Percentiles rank a stretch among this genome's conserved stretches.
Conservation (phyloP, 2,329 filamentous ascomycete genomes). For the Penicillium freii region DNA sequence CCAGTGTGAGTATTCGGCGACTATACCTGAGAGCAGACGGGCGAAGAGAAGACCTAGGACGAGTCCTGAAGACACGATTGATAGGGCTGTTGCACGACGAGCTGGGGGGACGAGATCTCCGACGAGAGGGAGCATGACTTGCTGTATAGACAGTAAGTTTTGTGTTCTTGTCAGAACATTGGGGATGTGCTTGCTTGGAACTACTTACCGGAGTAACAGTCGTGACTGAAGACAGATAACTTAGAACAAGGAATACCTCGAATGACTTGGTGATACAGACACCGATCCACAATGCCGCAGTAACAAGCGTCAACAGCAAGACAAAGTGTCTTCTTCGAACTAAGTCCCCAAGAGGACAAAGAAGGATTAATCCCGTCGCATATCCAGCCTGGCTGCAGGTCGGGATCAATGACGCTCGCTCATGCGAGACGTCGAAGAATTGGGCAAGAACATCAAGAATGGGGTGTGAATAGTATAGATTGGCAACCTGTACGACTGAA, state of each 20-base stretch:
- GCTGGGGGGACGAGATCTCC: constrained; percentile 71
- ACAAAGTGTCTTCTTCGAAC: constrained; percentile 68
- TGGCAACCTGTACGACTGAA: constrained; percentile 60
- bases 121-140: constrained; percentile 76
- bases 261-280: constrained; percentile 68
- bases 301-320: constrained; percentile 63
- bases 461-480: constrained; percentile 78
- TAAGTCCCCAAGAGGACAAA: constrained; percentile 73
- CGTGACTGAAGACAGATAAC: constrained; percentile 71
- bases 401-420: constrained; percentile 65
- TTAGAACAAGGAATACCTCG: constrained; percentile 64
- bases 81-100: constrained; percentile 66
- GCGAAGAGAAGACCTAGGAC: constrained; percentile 74
- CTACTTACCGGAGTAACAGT: constrained; percentile 66
- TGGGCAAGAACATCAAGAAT: constrained; percentile 72
- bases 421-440: constrained; percentile 69
- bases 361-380: constrained; percentile 67
- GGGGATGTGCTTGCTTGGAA: not conserved
- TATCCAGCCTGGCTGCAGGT: constrained; percentile 80
- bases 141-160: constrained; percentile 26
- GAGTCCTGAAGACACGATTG: constrained; percentile 72
- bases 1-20: constrained; percentile 73
- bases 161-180: no score
- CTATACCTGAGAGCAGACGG: constrained; percentile 70
- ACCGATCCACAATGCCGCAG: constrained; percentile 65